Conservation (phyloP, 164 flowering plant species). For the Piper longum region DNA sequence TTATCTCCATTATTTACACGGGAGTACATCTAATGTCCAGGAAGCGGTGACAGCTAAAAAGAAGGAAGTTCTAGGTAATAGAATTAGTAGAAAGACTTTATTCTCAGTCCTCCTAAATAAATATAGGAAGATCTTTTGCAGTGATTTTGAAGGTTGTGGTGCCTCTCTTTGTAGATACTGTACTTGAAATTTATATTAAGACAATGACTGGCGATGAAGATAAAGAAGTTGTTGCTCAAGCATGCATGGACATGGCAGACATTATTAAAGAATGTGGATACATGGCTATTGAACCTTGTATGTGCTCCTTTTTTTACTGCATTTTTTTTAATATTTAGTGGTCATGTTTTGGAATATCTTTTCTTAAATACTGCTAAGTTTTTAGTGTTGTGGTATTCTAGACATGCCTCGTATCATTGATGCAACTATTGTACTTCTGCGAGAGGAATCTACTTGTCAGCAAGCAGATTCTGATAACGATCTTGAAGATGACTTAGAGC, state of each 20-base stretch:
- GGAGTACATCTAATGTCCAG: conserved; percentile 23
- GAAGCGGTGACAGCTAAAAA: conserved; percentile 54
- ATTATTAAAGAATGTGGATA: conserved; percentile 70
- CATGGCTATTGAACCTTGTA: conserved; percentile 59
- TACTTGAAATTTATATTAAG: conserved; percentile 69
- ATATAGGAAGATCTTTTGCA: background rate
- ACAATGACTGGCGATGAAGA: conserved; percentile 88
- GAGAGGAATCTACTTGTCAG: conserved; percentile 81
- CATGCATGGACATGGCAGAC: conserved; percentile 64
- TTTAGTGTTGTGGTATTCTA: conserved; percentile 13
- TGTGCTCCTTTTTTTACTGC: conserved; percentile 11
- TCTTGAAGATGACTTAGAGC: conserved; percentile 58
- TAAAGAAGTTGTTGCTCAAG: conserved; percentile 97
- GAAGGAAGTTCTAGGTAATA: conserved; percentile 65
- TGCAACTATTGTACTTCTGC: conserved; percentile 57
- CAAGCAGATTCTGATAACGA: conserved; percentile 70
- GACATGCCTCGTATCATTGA: conserved; percentile 76
- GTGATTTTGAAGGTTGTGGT: background rate
- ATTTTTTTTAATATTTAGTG: background rate
- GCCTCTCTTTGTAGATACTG: conserved; percentile 37
- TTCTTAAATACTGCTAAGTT: background rate
- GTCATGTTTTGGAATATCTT: background rate
- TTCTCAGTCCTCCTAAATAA: background rate
- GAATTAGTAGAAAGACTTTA: background rate
- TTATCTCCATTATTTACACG: background rate